A percentile compares a stretch with the other conserved stretches of the same genome.
Evolutionary conservation across 2,329 filamentous ascomycete genomes (phyloP).

Genomic region (Talaromyces atroroseus): DNA sequence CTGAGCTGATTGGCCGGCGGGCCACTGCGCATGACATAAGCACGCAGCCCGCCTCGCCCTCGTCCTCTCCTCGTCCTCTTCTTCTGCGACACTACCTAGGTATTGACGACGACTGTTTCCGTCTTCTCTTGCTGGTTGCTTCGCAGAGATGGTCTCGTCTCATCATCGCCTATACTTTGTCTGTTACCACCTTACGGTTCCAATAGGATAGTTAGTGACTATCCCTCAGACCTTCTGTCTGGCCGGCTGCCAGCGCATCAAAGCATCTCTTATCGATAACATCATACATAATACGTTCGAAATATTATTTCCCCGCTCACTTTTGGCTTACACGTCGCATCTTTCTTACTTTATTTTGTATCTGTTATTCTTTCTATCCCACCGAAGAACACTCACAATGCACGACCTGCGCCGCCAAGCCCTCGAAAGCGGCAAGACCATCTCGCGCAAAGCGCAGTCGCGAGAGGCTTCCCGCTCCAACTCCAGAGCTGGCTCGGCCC

Average conservation of each 20-base stretch:
- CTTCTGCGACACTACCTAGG: too few species aligned
- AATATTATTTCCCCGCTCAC: background rate
- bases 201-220: conserved; percentile 15
- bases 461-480: conserved; percentile 48
- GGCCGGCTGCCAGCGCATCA: conserved; percentile 10
- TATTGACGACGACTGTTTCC: background rate
- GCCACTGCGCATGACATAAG: background rate
- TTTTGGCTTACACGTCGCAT: background rate
- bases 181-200: conserved; percentile 12
- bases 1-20: background rate
- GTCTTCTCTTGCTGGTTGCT: background rate
- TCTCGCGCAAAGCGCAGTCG: conserved; percentile 57
- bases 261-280: background rate
- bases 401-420: conserved; percentile 52
- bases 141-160: conserved; percentile 10
- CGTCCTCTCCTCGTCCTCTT: background rate
- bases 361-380: background rate
- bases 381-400: conserved; percentile 24
- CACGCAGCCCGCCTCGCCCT: background rate
- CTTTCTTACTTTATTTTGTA: background rate
- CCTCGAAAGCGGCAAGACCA: conserved; percentile 60
- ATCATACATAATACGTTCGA: background rate
- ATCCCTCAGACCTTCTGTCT: background rate
- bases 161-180: background rate
- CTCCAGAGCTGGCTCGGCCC: conserved; percentile 49